phyloP scores from a whole-genome alignment of 441 rosid species.

The Erysimum cheiri region DNA sequence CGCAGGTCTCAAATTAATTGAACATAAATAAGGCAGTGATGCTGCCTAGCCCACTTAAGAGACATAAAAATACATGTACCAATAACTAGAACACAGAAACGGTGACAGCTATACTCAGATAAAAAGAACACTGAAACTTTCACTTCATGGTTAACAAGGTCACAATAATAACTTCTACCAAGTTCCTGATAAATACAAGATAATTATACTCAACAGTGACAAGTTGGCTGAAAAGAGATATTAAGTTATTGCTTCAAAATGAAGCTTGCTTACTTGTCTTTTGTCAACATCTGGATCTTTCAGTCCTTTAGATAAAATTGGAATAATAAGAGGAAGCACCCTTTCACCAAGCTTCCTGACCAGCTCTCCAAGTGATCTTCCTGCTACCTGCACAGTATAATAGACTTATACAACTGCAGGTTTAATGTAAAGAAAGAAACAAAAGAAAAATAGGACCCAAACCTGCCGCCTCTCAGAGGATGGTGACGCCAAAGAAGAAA shows the following conservation, averaged over 20 bases:
- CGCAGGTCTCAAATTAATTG: constrained; percentile 25
- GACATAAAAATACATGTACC: constrained; percentile 21
- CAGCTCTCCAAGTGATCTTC: constrained; percentile 95
- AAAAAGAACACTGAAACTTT: constrained; percentile 10
- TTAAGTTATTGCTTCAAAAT: constrained; percentile 16
- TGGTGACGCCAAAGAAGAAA: constrained; percentile 90
- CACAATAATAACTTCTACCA: constrained; percentile 6
- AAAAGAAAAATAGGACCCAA: constrained; percentile 35
- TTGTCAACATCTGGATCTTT: constrained; percentile 83
- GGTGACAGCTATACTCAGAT: constrained; percentile 6
- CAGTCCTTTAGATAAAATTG: constrained; percentile 88
- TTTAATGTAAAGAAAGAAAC: constrained; percentile 1
- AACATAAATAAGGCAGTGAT: constrained; percentile 18
- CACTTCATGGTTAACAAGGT: constrained; percentile 15
- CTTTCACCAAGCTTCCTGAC: constrained; percentile 99
- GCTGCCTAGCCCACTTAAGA: constrained; percentile 13
- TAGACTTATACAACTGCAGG: constrained; percentile 21
- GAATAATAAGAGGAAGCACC: constrained; percentile 98
- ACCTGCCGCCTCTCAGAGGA: constrained; percentile 99
- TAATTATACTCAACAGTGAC: neutral
- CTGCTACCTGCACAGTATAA: constrained; percentile 75
- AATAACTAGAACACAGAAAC: constrained; percentile 11
- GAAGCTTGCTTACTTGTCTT: constrained; percentile 88
- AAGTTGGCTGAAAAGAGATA: neutral
- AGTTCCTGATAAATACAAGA: constrained; percentile 12